A percentile compares a stretch with the other conserved stretches of the same genome.
Conservation (phyloP, 208 protist genomes). For the Trypanosoma rangeli region DNA sequence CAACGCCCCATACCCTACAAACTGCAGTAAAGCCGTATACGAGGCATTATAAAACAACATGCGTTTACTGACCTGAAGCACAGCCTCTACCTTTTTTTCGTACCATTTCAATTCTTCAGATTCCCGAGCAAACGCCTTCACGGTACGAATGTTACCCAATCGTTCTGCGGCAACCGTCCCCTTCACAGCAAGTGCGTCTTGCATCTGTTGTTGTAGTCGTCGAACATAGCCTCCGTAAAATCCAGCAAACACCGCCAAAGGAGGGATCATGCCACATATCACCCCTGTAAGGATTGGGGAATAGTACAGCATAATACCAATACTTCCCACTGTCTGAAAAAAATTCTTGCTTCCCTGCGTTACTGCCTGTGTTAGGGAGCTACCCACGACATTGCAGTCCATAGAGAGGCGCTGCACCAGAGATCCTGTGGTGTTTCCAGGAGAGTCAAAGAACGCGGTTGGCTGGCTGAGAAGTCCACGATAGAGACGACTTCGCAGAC, state of each 20-base stretch:
- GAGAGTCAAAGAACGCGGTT: slow-evolving; percentile 76
- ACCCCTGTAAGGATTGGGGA: slow-evolving; percentile 80
- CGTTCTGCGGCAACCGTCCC: slow-evolving; percentile 82
- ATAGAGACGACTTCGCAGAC: slow-evolving; percentile 70
- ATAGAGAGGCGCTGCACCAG: slow-evolving; percentile 83
- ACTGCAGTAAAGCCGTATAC: slow-evolving; percentile 79
- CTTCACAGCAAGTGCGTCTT: slow-evolving; percentile 81
- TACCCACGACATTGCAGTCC: slow-evolving; percentile 87
- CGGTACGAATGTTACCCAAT: slow-evolving; percentile 77
- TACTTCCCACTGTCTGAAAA: slow-evolving; percentile 73
- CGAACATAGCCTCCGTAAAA: slow-evolving; percentile 82
- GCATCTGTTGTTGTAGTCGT: slow-evolving; percentile 72
- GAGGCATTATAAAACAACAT: slow-evolving; percentile 75
- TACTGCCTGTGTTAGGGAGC: slow-evolving; percentile 78
- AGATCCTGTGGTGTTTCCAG: slow-evolving; percentile 75
- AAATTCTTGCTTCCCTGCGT: slow-evolving; percentile 83
- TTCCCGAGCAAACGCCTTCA: slow-evolving; percentile 76
- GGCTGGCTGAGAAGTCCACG: slow-evolving; percentile 62
- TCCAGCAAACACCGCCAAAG: slow-evolving; percentile 81
- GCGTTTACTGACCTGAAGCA: slow-evolving; percentile 69
- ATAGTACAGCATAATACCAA: slow-evolving; percentile 89
- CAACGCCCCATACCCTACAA: slow-evolving; percentile 79
- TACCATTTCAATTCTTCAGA: slow-evolving; percentile 74
- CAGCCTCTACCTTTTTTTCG: slow-evolving; percentile 59
- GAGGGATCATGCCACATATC: slow-evolving; percentile 80